These are phyloP conservation scores for Zymoseptoria pseudotritici DNA, from an alignment of 2,329 filamentous ascomycete species.

Conservation along the genomic window DNA sequence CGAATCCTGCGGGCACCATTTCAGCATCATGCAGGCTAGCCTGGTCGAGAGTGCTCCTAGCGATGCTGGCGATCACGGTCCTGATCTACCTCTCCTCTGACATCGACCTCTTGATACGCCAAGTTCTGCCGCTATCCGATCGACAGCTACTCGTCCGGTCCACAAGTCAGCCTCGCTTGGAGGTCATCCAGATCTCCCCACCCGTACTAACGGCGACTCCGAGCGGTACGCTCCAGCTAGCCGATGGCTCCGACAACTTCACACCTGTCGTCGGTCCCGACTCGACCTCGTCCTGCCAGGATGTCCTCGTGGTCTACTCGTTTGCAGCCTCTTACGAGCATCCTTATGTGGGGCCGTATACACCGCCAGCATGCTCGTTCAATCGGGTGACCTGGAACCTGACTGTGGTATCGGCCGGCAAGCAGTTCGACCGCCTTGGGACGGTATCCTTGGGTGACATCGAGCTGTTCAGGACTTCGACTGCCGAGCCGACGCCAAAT, in stretches of 20 bases:
- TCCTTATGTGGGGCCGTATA: slow-evolving; percentile 64
- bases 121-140: neutral
- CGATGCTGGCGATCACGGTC: slow-evolving; percentile 4
- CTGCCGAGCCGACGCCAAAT: slow-evolving; percentile 63
- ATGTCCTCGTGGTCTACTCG: slow-evolving; percentile 60
- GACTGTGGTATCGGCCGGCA: slow-evolving; percentile 62
- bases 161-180: slow-evolving; percentile 35
- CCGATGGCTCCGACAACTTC: slow-evolving; percentile 26
- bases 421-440: slow-evolving; percentile 70
- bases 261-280: slow-evolving; percentile 22
- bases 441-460: slow-evolving; percentile 66
- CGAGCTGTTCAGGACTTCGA: slow-evolving; percentile 78
- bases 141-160: slow-evolving; percentile 9
- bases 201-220: slow-evolving; percentile 50
- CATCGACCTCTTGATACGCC: neutral
- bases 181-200: slow-evolving; percentile 63
- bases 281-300: slow-evolving; percentile 37
- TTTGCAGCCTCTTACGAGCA: slow-evolving; percentile 68
- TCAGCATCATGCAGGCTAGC: neutral
- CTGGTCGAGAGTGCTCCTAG: slow-evolving; percentile 4
- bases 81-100: slow-evolving; percentile 5
- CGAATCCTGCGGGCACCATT: neutral
- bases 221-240: slow-evolving; percentile 33
- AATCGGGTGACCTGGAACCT: slow-evolving; percentile 70
- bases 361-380: slow-evolving; percentile 61